Base-by-base conservation (phyloP, 176 grass and related monocot genomes). In the Tillandsia leiboldiana region DNA sequence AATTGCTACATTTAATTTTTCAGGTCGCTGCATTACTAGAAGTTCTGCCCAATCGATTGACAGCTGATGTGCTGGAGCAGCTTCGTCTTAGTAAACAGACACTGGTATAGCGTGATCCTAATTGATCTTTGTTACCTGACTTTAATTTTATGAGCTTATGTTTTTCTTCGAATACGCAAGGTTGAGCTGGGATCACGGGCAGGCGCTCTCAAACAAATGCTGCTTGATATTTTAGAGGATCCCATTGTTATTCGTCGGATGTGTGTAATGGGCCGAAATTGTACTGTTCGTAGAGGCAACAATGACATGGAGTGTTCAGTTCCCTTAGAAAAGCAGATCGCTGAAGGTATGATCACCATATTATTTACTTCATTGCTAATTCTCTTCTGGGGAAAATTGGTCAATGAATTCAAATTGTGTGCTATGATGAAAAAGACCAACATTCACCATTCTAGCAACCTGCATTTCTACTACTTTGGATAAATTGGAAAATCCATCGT, bases 61-160 rank as follows among this genome's bases (percentile, higher is more conserved):
- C 94, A 50, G 94, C 79, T 82, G 87, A 97, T 79, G 89, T 90
- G 64, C 71, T 97, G 76, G 94, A 97, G 82, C 79, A 97, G 66
- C 94, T 97, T 81, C 94, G 94, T 63, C 86, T 97, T 67, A 92
- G 86, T 75, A 97, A 97, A 87, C 94, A 97, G 79, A 73, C 75
- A 11, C 68, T 97, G 86, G 94, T 84, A 90, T 77, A 51, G 53
- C 65, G 69, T 4, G 26, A 11, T 23, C 62, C 42, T 62, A 8
- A 42, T 54, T 50, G 11, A 15, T 1, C 6, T 29, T 47, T 51
- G 11, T 84, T 76, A 75, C 0, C 18, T 17, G 67, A 49, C 28
- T 7, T 42, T 72, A 66, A 62, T 12, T 33, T 49, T 72, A 69
- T 77, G 33, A 70, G 53, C 69, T 50, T 69, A 6, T 70, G 15